Evolutionary conservation across 371 early-diverging fungal species (phyloP).

Genomic region (Parasitella parasitica): DNA sequence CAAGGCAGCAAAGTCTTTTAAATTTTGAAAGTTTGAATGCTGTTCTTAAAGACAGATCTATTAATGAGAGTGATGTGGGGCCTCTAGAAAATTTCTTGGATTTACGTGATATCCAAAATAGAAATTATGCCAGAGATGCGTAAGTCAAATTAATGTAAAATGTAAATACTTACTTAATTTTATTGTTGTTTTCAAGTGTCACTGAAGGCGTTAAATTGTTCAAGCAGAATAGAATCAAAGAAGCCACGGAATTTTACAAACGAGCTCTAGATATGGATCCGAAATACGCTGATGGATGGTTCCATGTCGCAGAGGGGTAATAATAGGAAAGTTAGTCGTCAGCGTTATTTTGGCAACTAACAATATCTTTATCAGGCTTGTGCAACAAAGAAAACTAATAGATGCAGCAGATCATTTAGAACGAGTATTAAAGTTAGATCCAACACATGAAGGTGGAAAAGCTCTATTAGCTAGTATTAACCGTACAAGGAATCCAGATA

Average conservation of each 20-base stretch:
- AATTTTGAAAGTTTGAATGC: neutral
- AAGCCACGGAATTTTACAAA: conserved; percentile 45
- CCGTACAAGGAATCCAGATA: conserved; percentile 18
- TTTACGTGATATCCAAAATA: conserved; percentile 43
- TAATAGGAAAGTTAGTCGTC: neutral
- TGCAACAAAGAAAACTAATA: conserved; percentile 25
- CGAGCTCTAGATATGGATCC: conserved; percentile 54
- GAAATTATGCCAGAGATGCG: conserved; percentile 48
- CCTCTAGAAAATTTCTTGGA: conserved; percentile 39
- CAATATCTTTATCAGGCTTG: conserved; percentile 18
- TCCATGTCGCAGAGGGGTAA: conserved; percentile 49
- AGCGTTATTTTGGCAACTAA: neutral
- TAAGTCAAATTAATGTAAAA: conserved; percentile 14
- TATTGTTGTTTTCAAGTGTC: conserved; percentile 22
- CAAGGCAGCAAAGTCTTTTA: conserved; percentile 30
- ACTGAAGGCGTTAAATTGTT: conserved; percentile 38
- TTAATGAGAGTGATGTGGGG: conserved; percentile 8
- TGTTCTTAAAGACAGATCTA: conserved; percentile 15
- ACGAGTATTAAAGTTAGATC: conserved; percentile 33
- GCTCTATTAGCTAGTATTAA: conserved; percentile 29
- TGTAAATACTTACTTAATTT: neutral
- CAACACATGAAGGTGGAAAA: conserved; percentile 34
- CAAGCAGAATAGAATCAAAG: conserved; percentile 27
- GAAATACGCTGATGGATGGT: conserved; percentile 52
- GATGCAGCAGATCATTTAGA: conserved; percentile 40